Percentiles rank a stretch among this genome's conserved stretches.
phyloP scores from a whole-genome alignment of 352 stramenopile genomes.

The Phytophthora ramorum region DNA sequence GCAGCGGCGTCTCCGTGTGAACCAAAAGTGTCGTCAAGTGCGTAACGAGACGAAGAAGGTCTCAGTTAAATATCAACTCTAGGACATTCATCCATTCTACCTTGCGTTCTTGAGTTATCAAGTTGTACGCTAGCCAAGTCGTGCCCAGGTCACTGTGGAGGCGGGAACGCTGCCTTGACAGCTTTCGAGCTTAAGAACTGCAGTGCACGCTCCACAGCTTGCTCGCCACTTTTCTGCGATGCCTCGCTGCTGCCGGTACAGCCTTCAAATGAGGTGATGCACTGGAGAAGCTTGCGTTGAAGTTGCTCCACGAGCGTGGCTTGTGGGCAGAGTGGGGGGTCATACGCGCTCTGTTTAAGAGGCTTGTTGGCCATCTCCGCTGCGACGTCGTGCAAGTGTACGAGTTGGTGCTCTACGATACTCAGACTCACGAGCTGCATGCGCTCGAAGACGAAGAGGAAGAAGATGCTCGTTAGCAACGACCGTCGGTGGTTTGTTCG shows the following conservation, averaged over 20 bases:
- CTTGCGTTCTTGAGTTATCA: neutral
- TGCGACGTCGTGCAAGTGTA: constrained; percentile 43
- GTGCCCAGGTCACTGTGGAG: neutral
- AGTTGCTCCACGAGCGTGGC: constrained; percentile 47
- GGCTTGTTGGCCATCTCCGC: neutral
- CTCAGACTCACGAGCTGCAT: constrained; percentile 50
- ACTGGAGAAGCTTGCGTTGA: constrained; percentile 70
- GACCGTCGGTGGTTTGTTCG: constrained; percentile 70
- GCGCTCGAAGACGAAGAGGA: constrained; percentile 54
- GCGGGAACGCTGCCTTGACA: constrained; percentile 31
- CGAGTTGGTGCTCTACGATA: constrained; percentile 60
- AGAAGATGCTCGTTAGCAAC: constrained; percentile 57
- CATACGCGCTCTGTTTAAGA: neutral
- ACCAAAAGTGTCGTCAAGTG: constrained; percentile 15
- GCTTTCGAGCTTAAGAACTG: constrained; percentile 60
- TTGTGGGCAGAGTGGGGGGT: constrained; percentile 14
- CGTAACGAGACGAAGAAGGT: constrained; percentile 12
- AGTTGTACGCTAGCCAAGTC: too few species aligned
- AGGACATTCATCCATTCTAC: constrained; percentile 7
- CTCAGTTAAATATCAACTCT: constrained; percentile 22
- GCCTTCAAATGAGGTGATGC: constrained; percentile 74
- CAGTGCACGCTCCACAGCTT: constrained; percentile 58
- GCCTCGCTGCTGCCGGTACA: constrained; percentile 50
- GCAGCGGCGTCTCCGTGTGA: constrained; percentile 1
- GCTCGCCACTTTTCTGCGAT: constrained; percentile 61